Evolutionary conservation across 2,329 filamentous ascomycete species (phyloP), one percentile per base, ranked within the genome.

Genomic region (Sclerotinia sclerotiorum): DNA sequence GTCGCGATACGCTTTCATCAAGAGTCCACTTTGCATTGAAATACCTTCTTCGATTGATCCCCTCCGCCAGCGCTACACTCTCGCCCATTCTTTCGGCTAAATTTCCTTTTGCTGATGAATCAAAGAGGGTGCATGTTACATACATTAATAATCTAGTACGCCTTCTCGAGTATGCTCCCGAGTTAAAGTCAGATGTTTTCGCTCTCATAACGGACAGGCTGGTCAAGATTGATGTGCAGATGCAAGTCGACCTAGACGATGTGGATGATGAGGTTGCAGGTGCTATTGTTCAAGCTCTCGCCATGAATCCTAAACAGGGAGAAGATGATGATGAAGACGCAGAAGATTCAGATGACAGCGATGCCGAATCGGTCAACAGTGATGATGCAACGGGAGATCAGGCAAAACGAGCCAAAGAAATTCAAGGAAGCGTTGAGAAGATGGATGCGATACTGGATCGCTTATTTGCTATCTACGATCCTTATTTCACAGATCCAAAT

Each of bases 201-300:
- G 89, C 93, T 68, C 82, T 97, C 17, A 90, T 98, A 60, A 90
- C 93, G 54, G 91, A 94, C 73, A 89, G 92, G 71, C 84, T 98
- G 10, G 92, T 98, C 75, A 95, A 95, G 79, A 92, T 98, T 69
- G 95, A 99, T 77, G 93, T 97, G 1, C 92, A 97, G 77, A 95
- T 98, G 79, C 94, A 97, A 79, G 87, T 94, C 62, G 94, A 98
- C 75, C 82, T 98, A 75, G 93, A 98, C 71, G 94, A 98, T 74
- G 82, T 97, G 70, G 94, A 97, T 71, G 94, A 98, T 71, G 92
- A 96, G 67, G 84, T 93, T 13, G 91, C 93, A 67, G 88, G 93
- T 32, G 87, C 88, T 65, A 86, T 94, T 24, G 84, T 91, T 63
- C 83, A 84, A 76, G 86, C 83, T 63, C 78, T 85, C 24, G 77